Evolutionary conservation across 306 rosid species (phyloP), one percentile per base, ranked within the genome.

Genomic region (Acacia acuminata): DNA sequence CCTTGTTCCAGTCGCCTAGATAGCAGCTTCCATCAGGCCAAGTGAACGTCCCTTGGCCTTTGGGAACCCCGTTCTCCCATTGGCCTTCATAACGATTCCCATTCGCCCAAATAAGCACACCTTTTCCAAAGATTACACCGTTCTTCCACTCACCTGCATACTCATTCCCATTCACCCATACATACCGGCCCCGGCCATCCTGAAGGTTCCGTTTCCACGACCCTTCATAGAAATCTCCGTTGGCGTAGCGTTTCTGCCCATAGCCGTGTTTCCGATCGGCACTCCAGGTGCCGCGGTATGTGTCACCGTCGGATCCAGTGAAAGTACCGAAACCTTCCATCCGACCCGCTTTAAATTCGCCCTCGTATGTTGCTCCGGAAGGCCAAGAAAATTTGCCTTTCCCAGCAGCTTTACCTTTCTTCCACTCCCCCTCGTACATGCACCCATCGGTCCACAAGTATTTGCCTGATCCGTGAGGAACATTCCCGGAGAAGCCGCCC

Each of bases 391-490:
- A 95, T 53, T 86, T n/a, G 53, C 98, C 56, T 82, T 90, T 69
- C 71, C 98, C 98, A 20, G 95, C 92, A 2, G 94, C 94, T 55
- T 92, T 95, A 0, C 98, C 98, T 71, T 85, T 87, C 40, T 79
- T 85, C 98, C 98, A 95, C 61, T 92, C 95, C 2, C 97, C 98
- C 24, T 90, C 92, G 32, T 90, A 93, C 94, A 90, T 89, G 81
- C 98, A 95, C 19, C 98, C 98, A 9, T 95, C 98, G 0, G 95
- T 90, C 98, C 98, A 95, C 4, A 95, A 44, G 75, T 95, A 95
- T 38, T 93, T 93, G 8, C 98, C 98, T 65, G 97, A 96, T 87
- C 99, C 98, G 86, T 94, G 87, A 0, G 99, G 99, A 14, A 82
- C 91, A 64, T 71, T 85, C 0, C 95, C 92, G n/a, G 92, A 86